These are phyloP conservation scores for Pseudogymnoascus sp. DNA, from an alignment of 2,329 filamentous ascomycete genomes.

Conservation along the genomic window DNA sequence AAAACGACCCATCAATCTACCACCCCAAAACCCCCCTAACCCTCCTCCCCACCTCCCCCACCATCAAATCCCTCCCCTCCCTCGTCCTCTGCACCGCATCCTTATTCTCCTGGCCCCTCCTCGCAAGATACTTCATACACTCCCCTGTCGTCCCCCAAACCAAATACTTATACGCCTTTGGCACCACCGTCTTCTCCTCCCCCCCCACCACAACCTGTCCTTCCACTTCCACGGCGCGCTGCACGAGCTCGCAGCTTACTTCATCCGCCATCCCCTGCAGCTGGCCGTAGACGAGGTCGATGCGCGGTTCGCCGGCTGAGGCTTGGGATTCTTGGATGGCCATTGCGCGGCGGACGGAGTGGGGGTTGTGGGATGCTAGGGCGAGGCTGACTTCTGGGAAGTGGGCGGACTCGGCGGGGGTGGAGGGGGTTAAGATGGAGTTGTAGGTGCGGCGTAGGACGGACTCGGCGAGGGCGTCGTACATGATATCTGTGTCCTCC, in stretches of 20 bases:
- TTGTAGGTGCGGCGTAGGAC: slow-evolving; percentile 58
- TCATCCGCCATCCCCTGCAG: slow-evolving; percentile 96
- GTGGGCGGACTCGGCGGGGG: no score
- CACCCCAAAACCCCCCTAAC: slow-evolving; percentile 35
- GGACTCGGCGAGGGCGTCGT: slow-evolving; percentile 60
- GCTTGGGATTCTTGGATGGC: slow-evolving; percentile 38
- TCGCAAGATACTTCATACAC: slow-evolving; percentile 66
- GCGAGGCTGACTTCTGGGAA: slow-evolving; percentile 55
- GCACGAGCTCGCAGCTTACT: slow-evolving; percentile 56
- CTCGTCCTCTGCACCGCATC: slow-evolving; percentile 58
- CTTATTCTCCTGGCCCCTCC: slow-evolving; percentile 65
- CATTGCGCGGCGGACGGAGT: slow-evolving; percentile 53
- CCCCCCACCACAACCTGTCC: slow-evolving; percentile 26
- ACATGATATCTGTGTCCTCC: slow-evolving; percentile 59
- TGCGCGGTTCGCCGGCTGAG: slow-evolving; percentile 29
- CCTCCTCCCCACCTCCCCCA: slow-evolving; percentile 50
- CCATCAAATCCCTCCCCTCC: slow-evolving; percentile 54
- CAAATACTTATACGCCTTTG: slow-evolving; percentile 54
- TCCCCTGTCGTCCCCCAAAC: slow-evolving; percentile 65
- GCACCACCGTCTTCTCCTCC: slow-evolving; percentile 32
- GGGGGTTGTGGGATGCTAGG: slow-evolving; percentile 74
- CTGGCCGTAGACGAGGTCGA: slow-evolving; percentile 59
- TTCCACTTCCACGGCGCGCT: slow-evolving; percentile 11
- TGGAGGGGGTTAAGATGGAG: slow-evolving; percentile 32
- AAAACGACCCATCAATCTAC: no score